A percentile compares a stretch with the other conserved stretches of the same genome.
phyloP scores from a whole-genome alignment of 805 yeast genomes.

The Cyberlindnera veronae region DNA sequence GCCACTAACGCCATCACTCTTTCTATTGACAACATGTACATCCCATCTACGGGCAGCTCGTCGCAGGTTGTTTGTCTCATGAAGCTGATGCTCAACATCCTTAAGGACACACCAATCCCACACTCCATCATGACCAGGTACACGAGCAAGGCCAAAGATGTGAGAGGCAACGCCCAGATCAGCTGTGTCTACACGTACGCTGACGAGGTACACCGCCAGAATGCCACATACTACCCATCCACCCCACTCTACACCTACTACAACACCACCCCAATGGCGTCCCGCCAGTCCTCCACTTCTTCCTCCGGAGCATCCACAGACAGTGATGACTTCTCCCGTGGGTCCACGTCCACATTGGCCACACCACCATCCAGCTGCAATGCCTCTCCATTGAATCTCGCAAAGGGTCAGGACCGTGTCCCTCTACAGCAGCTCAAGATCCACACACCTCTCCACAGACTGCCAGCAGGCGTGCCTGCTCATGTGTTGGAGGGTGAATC shows the following conservation, averaged over 20 bases:
- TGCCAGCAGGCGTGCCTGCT: conserved; percentile 2
- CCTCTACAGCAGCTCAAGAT: conserved; percentile 11
- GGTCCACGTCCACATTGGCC: conserved; percentile 17
- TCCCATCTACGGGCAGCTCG: conserved; percentile 25
- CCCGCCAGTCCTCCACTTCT: conserved; percentile 18
- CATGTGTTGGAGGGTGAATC: conserved; percentile 3
- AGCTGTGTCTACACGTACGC: conserved; percentile 20
- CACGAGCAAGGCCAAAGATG: conserved; percentile 31
- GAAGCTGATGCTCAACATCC: conserved; percentile 18
- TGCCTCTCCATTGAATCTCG: conserved; percentile 19
- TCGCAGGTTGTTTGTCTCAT: conserved; percentile 21
- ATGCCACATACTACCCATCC: conserved; percentile 12
- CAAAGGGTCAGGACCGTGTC: conserved; percentile 4
- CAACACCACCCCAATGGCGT: conserved; percentile 16
- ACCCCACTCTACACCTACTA: conserved; percentile 21
- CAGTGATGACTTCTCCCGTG: conserved; percentile 17
- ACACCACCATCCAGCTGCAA: conserved; percentile 21
- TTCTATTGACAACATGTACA: conserved; percentile 15
- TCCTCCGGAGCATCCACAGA: conserved; percentile 13
- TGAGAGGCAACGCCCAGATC: conserved; percentile 13
- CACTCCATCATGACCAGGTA: conserved; percentile 44
- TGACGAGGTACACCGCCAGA: conserved; percentile 22
- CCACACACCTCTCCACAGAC: conserved; percentile 4
- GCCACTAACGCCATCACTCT: conserved; percentile 42
- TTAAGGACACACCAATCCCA: conserved; percentile 30